These are phyloP conservation scores for Phytomonas francai DNA, from an alignment of 208 protist species.

Conservation along the genomic window DNA sequence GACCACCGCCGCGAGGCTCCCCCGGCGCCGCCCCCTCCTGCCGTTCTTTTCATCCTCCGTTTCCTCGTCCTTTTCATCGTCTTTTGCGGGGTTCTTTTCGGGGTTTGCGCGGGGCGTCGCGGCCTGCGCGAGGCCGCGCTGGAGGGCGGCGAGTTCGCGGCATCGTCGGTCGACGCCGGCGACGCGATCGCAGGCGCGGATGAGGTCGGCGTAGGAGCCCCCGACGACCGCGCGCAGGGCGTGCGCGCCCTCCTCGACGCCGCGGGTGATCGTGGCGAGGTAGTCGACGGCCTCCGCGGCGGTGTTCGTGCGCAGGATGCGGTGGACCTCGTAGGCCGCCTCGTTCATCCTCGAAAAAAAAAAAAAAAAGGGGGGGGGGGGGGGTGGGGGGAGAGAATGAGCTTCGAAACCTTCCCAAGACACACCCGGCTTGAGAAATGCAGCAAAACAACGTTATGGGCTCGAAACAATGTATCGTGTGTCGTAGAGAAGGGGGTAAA, in stretches of 20 bases:
- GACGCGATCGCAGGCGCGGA: constrained; percentile 49
- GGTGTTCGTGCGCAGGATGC: constrained; percentile 53
- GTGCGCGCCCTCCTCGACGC: constrained; percentile 48
- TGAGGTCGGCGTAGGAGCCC: constrained; percentile 41
- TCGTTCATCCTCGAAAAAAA: constrained; percentile 18
- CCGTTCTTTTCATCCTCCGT: too few relatives aligned
- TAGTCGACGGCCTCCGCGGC: constrained; percentile 43
- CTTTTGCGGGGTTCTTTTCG: neutral
- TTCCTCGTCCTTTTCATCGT: neutral
- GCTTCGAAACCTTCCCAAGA: too few relatives aligned
- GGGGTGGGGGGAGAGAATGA: too few relatives aligned
- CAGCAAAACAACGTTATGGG: constrained; percentile 6
- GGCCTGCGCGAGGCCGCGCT: constrained; percentile 12
- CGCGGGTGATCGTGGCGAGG: constrained; percentile 36
- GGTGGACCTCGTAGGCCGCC: constrained; percentile 28
- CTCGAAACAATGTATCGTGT: neutral
- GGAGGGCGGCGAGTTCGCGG: constrained; percentile 25
- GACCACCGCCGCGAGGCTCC: too few relatives aligned
- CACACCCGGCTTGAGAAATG: neutral
- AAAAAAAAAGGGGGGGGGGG: too few relatives aligned
- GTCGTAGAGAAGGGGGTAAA: neutral
- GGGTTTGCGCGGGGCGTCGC: neutral
- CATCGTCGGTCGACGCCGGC: constrained; percentile 43
- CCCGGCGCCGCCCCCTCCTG: neutral
- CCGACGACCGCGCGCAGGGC: constrained; percentile 49